Conservation (phyloP, 345 rosid genomes). For the Eucalyptus microcorys region DNA sequence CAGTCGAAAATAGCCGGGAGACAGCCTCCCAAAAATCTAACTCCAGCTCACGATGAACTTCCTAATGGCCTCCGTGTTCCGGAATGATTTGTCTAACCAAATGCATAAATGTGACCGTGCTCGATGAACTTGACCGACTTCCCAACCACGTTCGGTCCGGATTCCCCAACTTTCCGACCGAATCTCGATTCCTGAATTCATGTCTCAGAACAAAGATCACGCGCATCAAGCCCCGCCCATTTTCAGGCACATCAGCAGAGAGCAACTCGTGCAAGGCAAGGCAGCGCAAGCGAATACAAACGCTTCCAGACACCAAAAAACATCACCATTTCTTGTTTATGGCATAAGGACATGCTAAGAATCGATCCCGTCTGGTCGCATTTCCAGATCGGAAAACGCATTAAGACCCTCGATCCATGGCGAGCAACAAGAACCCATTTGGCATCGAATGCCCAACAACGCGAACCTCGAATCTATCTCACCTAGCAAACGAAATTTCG, state of each 20-base stretch:
- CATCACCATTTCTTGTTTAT: background rate
- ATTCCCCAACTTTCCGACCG: background rate
- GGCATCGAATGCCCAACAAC: background rate
- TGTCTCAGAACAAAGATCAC: background rate
- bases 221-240: background rate
- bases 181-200: background rate
- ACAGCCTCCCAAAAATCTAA: background rate
- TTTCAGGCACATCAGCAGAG: background rate
- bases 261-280: background rate
- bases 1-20: background rate
- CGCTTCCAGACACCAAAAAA: background rate
- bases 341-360: background rate
- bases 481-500: background rate
- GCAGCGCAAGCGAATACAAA: background rate
- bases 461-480: background rate
- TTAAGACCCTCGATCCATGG: background rate
- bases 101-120: background rate
- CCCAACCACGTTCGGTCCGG: background rate
- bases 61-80: background rate
- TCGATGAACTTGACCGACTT: background rate
- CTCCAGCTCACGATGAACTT: background rate
- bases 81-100: background rate
- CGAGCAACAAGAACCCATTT: background rate
- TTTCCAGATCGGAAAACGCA: background rate
- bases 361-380: background rate